Evolutionary conservation across 352 stramenopile species (phyloP).

Genomic region (Globisporangium megalacanthum): DNA sequence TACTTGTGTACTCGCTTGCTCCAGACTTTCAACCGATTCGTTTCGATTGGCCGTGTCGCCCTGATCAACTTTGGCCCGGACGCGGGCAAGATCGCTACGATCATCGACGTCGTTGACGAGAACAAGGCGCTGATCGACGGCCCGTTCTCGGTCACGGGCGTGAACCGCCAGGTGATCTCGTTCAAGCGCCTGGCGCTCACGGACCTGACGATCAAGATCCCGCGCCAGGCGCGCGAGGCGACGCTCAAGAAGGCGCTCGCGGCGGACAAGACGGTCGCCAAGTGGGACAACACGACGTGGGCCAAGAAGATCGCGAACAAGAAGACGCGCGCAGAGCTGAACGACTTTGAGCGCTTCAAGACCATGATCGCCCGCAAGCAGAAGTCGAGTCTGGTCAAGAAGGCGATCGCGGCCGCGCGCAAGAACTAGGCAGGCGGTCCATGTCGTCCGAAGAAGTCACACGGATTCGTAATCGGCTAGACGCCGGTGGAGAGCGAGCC

Average conservation of each 20-base stretch:
- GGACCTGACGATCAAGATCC: slow-evolving; percentile 95
- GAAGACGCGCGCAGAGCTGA: slow-evolving; percentile 92
- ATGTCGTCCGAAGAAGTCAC: slow-evolving; percentile 6
- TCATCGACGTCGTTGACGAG: slow-evolving; percentile 99
- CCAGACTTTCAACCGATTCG: slow-evolving; percentile 98
- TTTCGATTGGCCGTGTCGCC: slow-evolving; percentile 98
- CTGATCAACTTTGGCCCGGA: slow-evolving; percentile 99
- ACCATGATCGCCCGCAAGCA: slow-evolving; percentile 99
- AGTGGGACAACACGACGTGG: slow-evolving; percentile 96
- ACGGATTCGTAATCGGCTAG: slow-evolving; percentile 13
- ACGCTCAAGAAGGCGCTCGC: slow-evolving; percentile 91
- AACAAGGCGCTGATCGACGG: slow-evolving; percentile 98
- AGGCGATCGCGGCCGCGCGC: slow-evolving; percentile 70
- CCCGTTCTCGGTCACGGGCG: slow-evolving; percentile 92
- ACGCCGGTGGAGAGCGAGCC: slow-evolving; percentile 2
- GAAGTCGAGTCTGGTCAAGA: slow-evolving; percentile 94
- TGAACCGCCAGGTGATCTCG: slow-evolving; percentile 97
- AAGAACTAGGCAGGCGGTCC: slow-evolving; percentile 52
- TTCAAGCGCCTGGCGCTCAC: slow-evolving; percentile 97
- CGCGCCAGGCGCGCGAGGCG: slow-evolving; percentile 91
- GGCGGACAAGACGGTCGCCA: slow-evolving; percentile 86
- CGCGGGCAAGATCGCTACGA: slow-evolving; percentile 96
- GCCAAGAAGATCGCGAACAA: slow-evolving; percentile 98
- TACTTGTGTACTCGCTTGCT: neutral
- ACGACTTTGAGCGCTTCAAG: slow-evolving; percentile 99